phyloP scores from a whole-genome alignment of 2,329 filamentous ascomycete species.

The Ascochyta clinopodiicola region DNA sequence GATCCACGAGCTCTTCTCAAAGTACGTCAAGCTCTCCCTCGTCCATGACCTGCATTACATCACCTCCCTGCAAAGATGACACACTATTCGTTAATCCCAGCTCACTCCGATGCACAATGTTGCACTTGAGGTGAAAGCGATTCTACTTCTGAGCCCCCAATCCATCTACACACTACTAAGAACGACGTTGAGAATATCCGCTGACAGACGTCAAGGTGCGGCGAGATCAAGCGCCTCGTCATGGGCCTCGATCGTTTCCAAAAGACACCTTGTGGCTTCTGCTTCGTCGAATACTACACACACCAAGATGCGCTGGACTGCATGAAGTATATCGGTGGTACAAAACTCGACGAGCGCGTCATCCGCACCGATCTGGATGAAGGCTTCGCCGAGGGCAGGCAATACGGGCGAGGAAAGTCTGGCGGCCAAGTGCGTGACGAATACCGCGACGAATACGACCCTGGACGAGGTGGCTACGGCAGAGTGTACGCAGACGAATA shows the following conservation, averaged over 20 bases:
- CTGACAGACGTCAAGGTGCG: conserved; percentile 57
- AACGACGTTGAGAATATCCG: conserved; percentile 41
- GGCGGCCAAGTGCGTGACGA: conserved; percentile 97
- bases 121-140: conserved; percentile 91
- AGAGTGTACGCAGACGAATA: conserved; percentile 61
- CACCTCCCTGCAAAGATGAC: conserved; percentile 69
- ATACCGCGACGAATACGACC: conserved; percentile 96
- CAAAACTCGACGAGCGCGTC: conserved; percentile 95
- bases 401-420: conserved; percentile 94
- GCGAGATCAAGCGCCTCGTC: conserved; percentile 95
- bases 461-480: conserved; percentile 88
- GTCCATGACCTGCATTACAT: background rate
- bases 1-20: conserved; percentile 94
- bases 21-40: conserved; percentile 49
- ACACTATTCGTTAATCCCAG: conserved; percentile 92
- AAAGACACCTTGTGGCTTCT: conserved; percentile 98
- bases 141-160: conserved; percentile 63
- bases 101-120: conserved; percentile 92
- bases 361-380: conserved; percentile 95
- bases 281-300: conserved; percentile 99
- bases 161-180: conserved; percentile 10
- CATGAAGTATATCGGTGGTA: conserved; percentile 98
- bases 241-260: conserved; percentile 98
- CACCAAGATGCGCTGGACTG: conserved; percentile 97
- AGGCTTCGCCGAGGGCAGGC: conserved; percentile 92